Percentiles rank a stretch among this genome's conserved stretches.
These are phyloP conservation scores for Cenchrus americanus DNA, from an alignment of 176 grass and related monocot genomes.

Conservation along the genomic window DNA sequence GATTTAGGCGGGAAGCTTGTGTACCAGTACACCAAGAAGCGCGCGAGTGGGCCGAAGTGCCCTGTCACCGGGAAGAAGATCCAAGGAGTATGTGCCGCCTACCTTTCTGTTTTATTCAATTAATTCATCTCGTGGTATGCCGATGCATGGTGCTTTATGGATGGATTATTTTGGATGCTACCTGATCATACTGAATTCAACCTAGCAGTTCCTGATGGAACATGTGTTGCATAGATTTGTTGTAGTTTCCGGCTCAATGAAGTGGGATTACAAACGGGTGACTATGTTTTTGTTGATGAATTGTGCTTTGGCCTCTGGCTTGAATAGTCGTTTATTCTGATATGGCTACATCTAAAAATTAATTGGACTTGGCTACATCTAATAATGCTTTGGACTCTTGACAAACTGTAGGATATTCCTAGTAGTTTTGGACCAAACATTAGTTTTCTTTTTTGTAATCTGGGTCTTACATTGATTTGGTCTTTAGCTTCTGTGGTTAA, in stretches of 20 bases:
- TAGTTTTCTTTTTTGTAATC: neutral
- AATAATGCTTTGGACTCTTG: neutral
- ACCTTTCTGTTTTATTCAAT: neutral
- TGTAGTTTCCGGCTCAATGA: neutral
- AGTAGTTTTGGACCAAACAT: neutral
- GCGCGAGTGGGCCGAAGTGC: slow-evolving; percentile 86
- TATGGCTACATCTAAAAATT: neutral
- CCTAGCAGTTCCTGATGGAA: neutral
- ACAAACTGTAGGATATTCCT: too few species aligned
- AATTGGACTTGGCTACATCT: neutral
- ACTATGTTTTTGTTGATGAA: neutral
- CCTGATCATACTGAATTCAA: neutral
- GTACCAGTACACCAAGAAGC: slow-evolving; percentile 89
- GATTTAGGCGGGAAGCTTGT: slow-evolving; percentile 78
- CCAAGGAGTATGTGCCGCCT: slow-evolving; percentile 65
- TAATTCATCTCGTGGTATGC: neutral
- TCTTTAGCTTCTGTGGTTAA: neutral
- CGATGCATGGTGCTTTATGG: neutral
- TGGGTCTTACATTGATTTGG: neutral
- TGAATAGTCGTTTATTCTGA: neutral
- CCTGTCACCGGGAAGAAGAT: slow-evolving; percentile 88
- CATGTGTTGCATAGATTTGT: neutral
- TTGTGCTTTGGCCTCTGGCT: neutral
- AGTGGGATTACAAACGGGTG: neutral
- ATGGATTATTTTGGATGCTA: neutral